These are phyloP conservation scores for Tulasnella sp. DNA, from an alignment of 768 basidiomycete genomes.

Conservation along the genomic window DNA sequence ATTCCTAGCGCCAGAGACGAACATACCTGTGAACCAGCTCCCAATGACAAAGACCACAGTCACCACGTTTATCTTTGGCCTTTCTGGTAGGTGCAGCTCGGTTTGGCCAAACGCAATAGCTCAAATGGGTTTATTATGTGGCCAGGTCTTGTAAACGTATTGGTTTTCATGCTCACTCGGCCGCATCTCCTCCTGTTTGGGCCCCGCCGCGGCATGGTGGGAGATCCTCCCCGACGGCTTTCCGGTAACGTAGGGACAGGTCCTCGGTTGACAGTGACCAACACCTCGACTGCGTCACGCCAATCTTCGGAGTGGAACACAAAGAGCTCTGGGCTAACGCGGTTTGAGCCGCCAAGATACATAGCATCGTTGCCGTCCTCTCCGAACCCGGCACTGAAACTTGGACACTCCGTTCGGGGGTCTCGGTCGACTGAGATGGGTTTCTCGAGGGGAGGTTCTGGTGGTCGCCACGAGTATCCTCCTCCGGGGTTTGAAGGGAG, in stretches of 20 bases:
- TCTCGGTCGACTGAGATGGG: neutral
- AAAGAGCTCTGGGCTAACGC: neutral
- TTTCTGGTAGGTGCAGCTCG: slow-evolving; percentile 7
- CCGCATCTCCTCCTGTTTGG: slow-evolving; percentile 24
- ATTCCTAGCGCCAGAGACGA: neutral
- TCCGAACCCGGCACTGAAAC: neutral
- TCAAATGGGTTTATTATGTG: neutral
- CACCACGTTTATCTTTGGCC: slow-evolving; percentile 20
- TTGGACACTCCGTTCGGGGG: neutral
- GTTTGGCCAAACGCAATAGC: too few species aligned
- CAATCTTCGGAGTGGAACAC: neutral
- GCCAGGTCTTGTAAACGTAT: slow-evolving; percentile 26
- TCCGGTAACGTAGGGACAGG: neutral
- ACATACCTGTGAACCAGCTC: neutral
- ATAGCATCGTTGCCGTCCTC: neutral
- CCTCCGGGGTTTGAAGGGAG: neutral
- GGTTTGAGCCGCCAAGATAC: neutral
- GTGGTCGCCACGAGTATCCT: neutral
- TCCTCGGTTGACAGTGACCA: neutral
- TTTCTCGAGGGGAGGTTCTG: neutral
- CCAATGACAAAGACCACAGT: slow-evolving; percentile 14
- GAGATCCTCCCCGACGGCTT: neutral
- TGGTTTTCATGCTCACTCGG: slow-evolving; percentile 26
- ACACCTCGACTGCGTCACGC: neutral
- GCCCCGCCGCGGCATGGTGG: slow-evolving; percentile 13